Conservation (phyloP, 1,139 yeast species). For the Zygosaccharomyces pseudobailii region DNA sequence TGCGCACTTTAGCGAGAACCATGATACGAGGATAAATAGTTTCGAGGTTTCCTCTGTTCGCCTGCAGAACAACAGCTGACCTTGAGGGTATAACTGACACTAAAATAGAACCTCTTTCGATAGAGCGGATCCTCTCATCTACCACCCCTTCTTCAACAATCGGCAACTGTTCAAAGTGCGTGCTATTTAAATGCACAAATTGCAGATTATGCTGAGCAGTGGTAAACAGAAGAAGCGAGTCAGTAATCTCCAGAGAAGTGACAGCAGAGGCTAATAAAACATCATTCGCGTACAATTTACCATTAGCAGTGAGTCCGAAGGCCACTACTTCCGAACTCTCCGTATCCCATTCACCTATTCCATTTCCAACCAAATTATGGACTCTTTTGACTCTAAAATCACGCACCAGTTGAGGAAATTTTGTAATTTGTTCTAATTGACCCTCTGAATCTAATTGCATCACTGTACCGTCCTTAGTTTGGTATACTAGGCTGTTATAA, state of each 20-base stretch:
- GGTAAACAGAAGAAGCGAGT: constrained; percentile 70
- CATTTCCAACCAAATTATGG: constrained; percentile 21
- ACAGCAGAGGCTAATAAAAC: constrained; percentile 67
- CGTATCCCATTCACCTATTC: constrained; percentile 33
- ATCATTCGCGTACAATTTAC: constrained; percentile 66
- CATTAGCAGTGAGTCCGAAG: constrained; percentile 69
- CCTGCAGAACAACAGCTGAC: constrained; percentile 81
- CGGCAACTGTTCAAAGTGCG: constrained; percentile 37
- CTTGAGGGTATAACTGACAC: constrained; percentile 80
- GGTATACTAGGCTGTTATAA: constrained; percentile 49
- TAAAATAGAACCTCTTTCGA: constrained; percentile 85
- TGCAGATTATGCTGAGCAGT: constrained; percentile 84
- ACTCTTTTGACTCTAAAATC: constrained; percentile 50
- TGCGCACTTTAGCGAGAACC: constrained; percentile 81
- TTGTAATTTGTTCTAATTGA: constrained; percentile 37
- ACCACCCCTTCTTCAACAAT: constrained; percentile 36
- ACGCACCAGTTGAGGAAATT: constrained; percentile 67
- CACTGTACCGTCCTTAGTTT: constrained; percentile 62
- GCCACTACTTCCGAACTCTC: constrained; percentile 40
- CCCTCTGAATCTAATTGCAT: constrained; percentile 38
- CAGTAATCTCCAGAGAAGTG: constrained; percentile 75
- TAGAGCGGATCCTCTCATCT: constrained; percentile 82
- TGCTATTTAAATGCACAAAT: constrained; percentile 63
- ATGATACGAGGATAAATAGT: constrained; percentile 90
- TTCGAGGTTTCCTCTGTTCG: constrained; percentile 94